Percentiles rank a stretch among this genome's conserved stretches.
phyloP scores from a whole-genome alignment of 441 rosid genomes.

The Sinapis alba region DNA sequence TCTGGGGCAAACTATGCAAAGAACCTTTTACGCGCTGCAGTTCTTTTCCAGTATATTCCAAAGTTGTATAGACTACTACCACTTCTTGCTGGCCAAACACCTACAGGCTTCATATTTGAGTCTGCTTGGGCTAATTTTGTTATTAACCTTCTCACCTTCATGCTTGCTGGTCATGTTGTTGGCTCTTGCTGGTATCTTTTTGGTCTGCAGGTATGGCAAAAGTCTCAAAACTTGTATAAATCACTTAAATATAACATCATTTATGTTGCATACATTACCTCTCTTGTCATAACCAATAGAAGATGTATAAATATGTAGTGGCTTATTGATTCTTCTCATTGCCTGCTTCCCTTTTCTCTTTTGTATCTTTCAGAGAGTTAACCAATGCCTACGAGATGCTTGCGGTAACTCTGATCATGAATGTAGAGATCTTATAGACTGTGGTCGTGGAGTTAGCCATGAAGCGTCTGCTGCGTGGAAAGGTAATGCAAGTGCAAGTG shows the following conservation, averaged over 20 bases:
- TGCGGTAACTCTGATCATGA: background rate
- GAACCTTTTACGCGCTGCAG: background rate
- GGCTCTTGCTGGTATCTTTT: conserved; percentile 4
- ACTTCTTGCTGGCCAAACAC: conserved; percentile 2
- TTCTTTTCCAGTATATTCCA: background rate
- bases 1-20: background rate
- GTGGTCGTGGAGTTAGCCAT: background rate
- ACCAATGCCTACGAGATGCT: background rate
- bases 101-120: background rate
- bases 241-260: background rate
- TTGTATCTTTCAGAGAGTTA: background rate
- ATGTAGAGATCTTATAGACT: background rate
- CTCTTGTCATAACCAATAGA: background rate
- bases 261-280: background rate
- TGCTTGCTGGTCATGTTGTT: conserved; percentile 6
- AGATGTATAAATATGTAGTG: background rate
- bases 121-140: conserved; percentile 1
- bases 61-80: background rate
- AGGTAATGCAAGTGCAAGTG: background rate
- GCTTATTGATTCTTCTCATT: background rate
- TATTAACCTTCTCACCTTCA: background rate
- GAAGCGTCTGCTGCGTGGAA: background rate
- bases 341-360: background rate
- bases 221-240: background rate
- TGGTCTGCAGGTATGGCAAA: background rate